Base-by-base conservation (phyloP, 2,329 filamentous ascomycete genomes). In the Lachnellula cervina region DNA sequence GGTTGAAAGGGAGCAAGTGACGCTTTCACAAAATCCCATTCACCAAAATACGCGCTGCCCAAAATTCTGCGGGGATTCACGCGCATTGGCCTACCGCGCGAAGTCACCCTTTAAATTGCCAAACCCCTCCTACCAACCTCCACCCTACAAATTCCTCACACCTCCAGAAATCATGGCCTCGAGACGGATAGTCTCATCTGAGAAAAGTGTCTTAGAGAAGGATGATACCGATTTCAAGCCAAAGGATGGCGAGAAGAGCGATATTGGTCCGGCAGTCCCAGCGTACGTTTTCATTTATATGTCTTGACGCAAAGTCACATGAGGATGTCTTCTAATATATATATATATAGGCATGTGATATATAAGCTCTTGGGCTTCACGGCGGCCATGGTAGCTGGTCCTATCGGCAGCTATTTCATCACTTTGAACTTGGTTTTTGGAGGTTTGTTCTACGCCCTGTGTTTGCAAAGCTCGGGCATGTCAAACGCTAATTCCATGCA, bases 301-400 rank as follows among this genome's bases (percentile, higher is more conserved):
- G 43, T 23, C 48, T 52, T 50, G 40, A 45, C 54, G 19, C n/a
- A 52, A 28, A 19, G 50, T 61, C 56, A 64, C 52, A 62, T 49
- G 37, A 57, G 23, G 23, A 32, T 23, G 40, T n/a, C 35, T 32
- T 9, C 25, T 48, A 40, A 23, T 53, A 49, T 46, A 46, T 42
- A 49, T 51, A 51, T 25, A 25, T 45, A 53, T 54, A 90, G 90
- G 55, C 79, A 88, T 68, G 91, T 97, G 62, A 94, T 99, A 62
- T 76, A 86, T 68, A 99, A 97, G 75, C 84, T 99, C 19, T 80
- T 97, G 16, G 86, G 82, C 61, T 97, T 97, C 74, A 96, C 92
- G 0, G 77, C 92, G 40, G 92, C 91, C 69, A 97, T 99, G 93
- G 81, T 97, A 58, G 81, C 88, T 16, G 74, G 89, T 19, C 94